Base-by-base conservation (phyloP, 192 early-diverging fungal genomes). In the Coemansia sp. region DNA sequence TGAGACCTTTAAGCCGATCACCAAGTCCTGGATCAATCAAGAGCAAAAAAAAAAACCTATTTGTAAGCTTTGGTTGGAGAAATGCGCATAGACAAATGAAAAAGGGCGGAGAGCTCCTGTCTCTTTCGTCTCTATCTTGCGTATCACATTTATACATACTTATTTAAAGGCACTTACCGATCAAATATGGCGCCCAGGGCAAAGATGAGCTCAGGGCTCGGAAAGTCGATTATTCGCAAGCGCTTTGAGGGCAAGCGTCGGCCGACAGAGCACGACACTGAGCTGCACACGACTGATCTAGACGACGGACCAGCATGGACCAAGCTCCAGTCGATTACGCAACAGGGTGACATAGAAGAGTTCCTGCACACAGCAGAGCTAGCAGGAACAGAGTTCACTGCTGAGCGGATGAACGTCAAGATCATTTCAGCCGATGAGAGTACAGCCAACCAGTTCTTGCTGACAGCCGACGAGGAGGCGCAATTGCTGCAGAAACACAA, bases 341-440 rank as follows among this genome's bases (percentile, higher is more conserved):
- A 98, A 72, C 94, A 99, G 71, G 92, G 94, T 58, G 96, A 99
- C 84, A 83, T 99, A 12, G 96, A 98, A 41, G 95, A 93, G 34
- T 99, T 99, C 73, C 85, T 99, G 69, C 91, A 86, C 70, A 95
- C 95, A 12, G 98, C 98, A 13, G 88, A 94, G 70, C 88, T 99
- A 50, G 96, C 95, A 13, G 98, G 93, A 45, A 97, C 94, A 17
- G 93, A 94, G 71, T 96, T 95, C 75, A 93, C 93, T 17, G 93
- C 93, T 40, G 75, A 84, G 72, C 67, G 74, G 59, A 64, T 72
- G 64, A 96, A 98, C 69, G 88, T 96, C 76, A 88, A 92, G 80
- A 91, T 98, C 24, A 87, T 91, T 76, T 75, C 88, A 61, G 78
- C 86, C 73, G 69, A 85, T 40, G 86, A 91, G 32, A 58, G 31